Evolutionary conservation across 2,329 filamentous ascomycete species (phyloP).

Genomic region (Alternaria sp.): DNA sequence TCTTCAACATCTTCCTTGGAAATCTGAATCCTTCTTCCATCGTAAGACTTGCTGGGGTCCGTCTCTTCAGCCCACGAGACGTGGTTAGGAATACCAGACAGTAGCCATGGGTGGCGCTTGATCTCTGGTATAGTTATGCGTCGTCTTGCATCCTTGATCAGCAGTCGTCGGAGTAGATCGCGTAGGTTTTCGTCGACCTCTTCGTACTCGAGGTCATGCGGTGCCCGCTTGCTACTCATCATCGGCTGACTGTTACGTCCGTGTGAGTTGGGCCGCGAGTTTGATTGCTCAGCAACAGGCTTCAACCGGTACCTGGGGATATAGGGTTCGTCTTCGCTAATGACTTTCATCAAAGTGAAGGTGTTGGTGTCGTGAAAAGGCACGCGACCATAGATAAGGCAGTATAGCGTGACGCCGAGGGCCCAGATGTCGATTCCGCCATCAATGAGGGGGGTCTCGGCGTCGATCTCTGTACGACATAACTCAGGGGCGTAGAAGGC

Average conservation of each 20-base stretch:
- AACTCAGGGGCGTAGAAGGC: conserved; percentile 97
- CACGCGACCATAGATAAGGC: conserved; percentile 90
- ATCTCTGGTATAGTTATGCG: conserved; percentile 91
- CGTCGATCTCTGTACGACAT: conserved; percentile 81
- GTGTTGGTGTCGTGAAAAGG: conserved; percentile 93
- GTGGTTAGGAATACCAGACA: conserved; percentile 77
- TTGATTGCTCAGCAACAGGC: conserved; percentile 64
- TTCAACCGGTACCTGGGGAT: conserved; percentile 84
- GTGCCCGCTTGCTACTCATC: conserved; percentile 73
- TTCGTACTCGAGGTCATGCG: conserved; percentile 84
- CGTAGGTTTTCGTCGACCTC: conserved; percentile 80
- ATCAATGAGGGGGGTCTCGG: conserved; percentile 77
- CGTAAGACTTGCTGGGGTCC: conserved; percentile 78
- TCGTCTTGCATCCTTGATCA: conserved; percentile 88
- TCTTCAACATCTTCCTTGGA: conserved; percentile 90
- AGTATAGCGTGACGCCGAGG: conserved; percentile 93
- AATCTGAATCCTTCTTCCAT: conserved; percentile 88
- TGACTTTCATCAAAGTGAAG: conserved; percentile 88
- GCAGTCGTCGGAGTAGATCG: conserved; percentile 79
- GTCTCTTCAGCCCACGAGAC: conserved; percentile 91
- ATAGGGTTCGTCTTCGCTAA: conserved; percentile 91
- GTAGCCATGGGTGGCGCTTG: conserved; percentile 92
- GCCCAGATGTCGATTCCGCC: conserved; percentile 98
- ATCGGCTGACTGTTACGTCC: conserved; percentile 60
- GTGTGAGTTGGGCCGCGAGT: conserved; percentile 56